These are phyloP conservation scores for Mucor circinelloides DNA, from an alignment of 371 early-diverging fungal species.

Conservation along the genomic window DNA sequence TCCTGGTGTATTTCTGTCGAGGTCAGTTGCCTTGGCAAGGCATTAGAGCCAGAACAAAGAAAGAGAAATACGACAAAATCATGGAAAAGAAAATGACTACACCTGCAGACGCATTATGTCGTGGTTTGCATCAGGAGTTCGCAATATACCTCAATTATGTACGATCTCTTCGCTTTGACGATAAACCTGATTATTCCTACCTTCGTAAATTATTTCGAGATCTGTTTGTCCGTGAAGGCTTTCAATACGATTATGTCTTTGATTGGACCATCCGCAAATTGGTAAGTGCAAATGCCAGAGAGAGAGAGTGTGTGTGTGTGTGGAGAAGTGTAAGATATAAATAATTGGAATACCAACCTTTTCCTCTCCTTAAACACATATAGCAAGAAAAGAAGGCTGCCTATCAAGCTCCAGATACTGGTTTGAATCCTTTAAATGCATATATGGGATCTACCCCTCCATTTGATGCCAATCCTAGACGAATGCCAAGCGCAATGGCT, in stretches of 20 bases:
- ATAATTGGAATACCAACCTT: background rate
- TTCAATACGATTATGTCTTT: constrained; percentile 96
- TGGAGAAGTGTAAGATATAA: no score
- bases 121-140: constrained; percentile 95
- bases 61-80: constrained; percentile 99
- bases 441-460: constrained; percentile 13
- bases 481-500: constrained; percentile 17
- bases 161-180: constrained; percentile 96
- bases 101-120: constrained; percentile 94
- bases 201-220: constrained; percentile 95
- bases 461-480: constrained; percentile 18
- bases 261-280: constrained; percentile 88
- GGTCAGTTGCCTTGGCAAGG: constrained; percentile 99
- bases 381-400: constrained; percentile 35
- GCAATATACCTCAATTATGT: constrained; percentile 97
- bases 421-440: constrained; percentile 9
- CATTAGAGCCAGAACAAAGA: constrained; percentile 96
- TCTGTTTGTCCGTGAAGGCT: constrained; percentile 93
- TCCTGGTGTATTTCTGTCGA: constrained; percentile 99
- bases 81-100: constrained; percentile 99
- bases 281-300: constrained; percentile 27
- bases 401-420: constrained; percentile 9
- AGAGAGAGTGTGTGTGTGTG: no score
- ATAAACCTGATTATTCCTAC: constrained; percentile 98
- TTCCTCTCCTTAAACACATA: background rate